These are phyloP conservation scores for Stephanodiscus minutulus DNA, from an alignment of 108 stramenopile genomes.

Conservation along the genomic window DNA sequence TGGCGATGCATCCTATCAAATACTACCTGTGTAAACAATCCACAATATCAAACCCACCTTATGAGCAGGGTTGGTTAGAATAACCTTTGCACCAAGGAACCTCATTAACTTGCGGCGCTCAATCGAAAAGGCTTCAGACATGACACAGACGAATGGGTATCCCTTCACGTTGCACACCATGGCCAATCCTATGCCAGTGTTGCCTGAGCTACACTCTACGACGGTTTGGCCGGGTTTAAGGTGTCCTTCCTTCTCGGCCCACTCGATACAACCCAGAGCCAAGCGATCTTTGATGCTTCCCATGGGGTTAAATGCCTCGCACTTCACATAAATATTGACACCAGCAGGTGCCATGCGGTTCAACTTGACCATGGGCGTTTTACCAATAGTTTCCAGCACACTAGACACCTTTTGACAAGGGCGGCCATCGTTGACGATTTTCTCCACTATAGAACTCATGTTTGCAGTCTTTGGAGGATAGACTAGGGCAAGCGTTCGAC, in stretches of 20 bases:
- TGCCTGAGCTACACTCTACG: conserved; percentile 93
- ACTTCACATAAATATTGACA: conserved; percentile 75
- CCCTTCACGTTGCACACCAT: conserved; percentile 87
- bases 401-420: background rate
- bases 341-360: conserved; percentile 31
- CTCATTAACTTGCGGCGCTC: conserved; percentile 73
- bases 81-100: conserved; percentile 73
- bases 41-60: conserved; percentile 11
- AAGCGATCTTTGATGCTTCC: conserved; percentile 93
- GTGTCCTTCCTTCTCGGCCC: conserved; percentile 64
- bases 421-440: conserved; percentile 31
- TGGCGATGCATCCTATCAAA: conserved; percentile 36
- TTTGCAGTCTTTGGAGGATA: background rate
- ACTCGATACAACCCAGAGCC: conserved; percentile 74
- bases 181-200: conserved; percentile 95
- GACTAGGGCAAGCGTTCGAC: too few species aligned
- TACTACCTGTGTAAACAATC: conserved; percentile 37
- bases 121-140: conserved; percentile 87
- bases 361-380: conserved; percentile 48
- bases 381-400: conserved; percentile 51
- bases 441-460: conserved; percentile 20
- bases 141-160: conserved; percentile 84
- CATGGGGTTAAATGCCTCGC: conserved; percentile 79
- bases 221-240: conserved; percentile 91
- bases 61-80: conserved; percentile 46